These are phyloP conservation scores for Fraxinus quadrangulata DNA, from an alignment of 257 asterid genomes.

Conservation along the genomic window DNA sequence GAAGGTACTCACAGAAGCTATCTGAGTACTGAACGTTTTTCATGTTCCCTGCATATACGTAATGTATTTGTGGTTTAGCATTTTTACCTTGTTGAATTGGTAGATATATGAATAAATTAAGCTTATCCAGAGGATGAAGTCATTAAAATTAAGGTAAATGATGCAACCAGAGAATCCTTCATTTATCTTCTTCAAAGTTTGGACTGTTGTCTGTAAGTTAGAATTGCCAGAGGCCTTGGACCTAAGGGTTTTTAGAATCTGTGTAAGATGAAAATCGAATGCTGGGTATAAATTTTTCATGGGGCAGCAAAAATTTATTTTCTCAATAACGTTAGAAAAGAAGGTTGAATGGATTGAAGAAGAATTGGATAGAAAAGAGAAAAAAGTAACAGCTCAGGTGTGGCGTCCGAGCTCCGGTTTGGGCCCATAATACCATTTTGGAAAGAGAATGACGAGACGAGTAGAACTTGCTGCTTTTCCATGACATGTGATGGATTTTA, in stretches of 20 bases:
- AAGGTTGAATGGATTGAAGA: too few species aligned
- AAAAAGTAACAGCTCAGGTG: too few species aligned
- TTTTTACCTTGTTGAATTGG: neutral
- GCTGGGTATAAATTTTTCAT: neutral
- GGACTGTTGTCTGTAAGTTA: neutral
- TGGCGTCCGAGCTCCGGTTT: too few species aligned
- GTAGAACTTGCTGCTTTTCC: too few species aligned
- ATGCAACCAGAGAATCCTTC: neutral
- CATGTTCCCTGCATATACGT: neutral
- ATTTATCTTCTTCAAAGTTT: neutral
- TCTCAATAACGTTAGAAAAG: neutral
- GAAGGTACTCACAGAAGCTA: conserved; percentile 52
- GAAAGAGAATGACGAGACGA: too few species aligned
- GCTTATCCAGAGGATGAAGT: neutral
- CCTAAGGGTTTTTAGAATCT: neutral
- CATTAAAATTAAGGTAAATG: too few species aligned
- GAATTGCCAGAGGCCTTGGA: neutral
- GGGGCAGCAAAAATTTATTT: neutral
- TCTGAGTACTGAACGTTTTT: neutral
- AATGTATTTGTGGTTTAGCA: neutral
- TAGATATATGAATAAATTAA: neutral
- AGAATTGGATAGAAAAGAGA: too few species aligned
- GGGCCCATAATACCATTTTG: too few species aligned
- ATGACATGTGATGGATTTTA: too few species aligned
- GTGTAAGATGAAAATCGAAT: neutral